These are phyloP conservation scores for Symbiodinium natans DNA, from an alignment of 73 alveolate genomes.

Conservation along the genomic window DNA sequence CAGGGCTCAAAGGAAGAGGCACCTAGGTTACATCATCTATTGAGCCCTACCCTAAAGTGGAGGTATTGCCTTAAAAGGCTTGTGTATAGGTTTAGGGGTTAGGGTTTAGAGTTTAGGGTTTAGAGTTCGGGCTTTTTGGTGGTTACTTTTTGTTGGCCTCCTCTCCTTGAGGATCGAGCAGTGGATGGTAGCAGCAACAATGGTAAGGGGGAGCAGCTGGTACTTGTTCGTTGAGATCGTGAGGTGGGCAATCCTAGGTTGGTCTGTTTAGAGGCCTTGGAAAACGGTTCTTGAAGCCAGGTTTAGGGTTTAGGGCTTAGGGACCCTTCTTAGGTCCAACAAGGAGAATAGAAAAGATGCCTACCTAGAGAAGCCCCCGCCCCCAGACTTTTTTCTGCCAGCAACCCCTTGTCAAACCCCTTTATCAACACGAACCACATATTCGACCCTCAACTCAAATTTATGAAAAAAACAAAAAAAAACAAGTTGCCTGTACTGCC, in stretches of 20 bases:
- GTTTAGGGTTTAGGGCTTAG: background rate
- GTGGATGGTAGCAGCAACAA: conserved; percentile 44
- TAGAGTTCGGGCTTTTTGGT: background rate
- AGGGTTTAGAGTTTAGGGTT: background rate
- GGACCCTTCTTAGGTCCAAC: background rate
- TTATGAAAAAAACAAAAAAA: no score
- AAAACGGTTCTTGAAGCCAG: background rate
- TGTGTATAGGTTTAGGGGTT: background rate
- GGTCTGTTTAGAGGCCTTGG: background rate
- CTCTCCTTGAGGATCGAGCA: conserved; percentile 39
- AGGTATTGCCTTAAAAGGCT: background rate
- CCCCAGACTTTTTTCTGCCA: background rate
- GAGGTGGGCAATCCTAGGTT: conserved; percentile 13
- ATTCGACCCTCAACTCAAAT: background rate
- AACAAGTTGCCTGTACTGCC: background rate
- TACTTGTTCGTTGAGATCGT: conserved; percentile 15
- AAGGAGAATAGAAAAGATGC: background rate
- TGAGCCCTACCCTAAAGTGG: background rate
- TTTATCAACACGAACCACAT: no score
- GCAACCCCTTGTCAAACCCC: background rate
- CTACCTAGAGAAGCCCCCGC: background rate
- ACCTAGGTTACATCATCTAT: background rate
- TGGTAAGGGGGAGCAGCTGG: conserved; percentile 34
- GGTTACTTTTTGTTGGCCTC: background rate
- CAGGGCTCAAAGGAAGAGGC: background rate